Conservation (phyloP, 768 basidiomycete species). For the Podaxis carcinomalis region DNA sequence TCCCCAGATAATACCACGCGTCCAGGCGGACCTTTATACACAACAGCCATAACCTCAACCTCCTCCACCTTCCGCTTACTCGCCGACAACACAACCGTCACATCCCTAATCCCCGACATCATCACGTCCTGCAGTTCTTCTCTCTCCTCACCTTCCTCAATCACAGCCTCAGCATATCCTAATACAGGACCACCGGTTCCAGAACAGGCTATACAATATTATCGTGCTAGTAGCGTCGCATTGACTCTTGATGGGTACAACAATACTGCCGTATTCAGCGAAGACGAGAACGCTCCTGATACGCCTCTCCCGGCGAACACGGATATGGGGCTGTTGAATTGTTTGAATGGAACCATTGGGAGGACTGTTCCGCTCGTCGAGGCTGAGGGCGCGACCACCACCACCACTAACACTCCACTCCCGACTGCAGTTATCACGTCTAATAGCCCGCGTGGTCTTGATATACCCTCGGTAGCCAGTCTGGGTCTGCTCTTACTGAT, state of each 20-base stretch:
- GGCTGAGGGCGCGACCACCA: neutral
- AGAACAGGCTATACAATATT: slow-evolving; percentile 61
- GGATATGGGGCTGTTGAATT: slow-evolving; percentile 45
- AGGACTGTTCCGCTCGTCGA: slow-evolving; percentile 51
- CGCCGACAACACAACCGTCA: slow-evolving; percentile 40
- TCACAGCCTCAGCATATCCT: slow-evolving; percentile 21
- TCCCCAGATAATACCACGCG: slow-evolving; percentile 35
- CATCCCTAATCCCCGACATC: slow-evolving; percentile 34
- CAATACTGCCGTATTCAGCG: slow-evolving; percentile 44
- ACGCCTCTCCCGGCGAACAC: slow-evolving; percentile 48
- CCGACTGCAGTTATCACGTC: too few relatives aligned
- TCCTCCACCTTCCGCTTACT: slow-evolving; percentile 35
- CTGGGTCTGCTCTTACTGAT: too few relatives aligned
- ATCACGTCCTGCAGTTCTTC: slow-evolving; percentile 19
- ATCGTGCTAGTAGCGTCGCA: slow-evolving; percentile 58
- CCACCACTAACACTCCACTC: too few relatives aligned
- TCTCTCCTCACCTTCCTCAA: slow-evolving; percentile 27
- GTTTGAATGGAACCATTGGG: slow-evolving; percentile 62
- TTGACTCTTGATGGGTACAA: slow-evolving; percentile 66
- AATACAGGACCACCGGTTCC: slow-evolving; percentile 26
- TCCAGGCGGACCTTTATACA: slow-evolving; percentile 38
- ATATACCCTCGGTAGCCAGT: too few relatives aligned
- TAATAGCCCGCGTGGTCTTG: too few relatives aligned
- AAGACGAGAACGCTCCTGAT: slow-evolving; percentile 35
- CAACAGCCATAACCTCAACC: slow-evolving; percentile 33